phyloP scores from a whole-genome alignment of 2,329 filamentous ascomycete species.

The Pseudogymnoascus sp. region DNA sequence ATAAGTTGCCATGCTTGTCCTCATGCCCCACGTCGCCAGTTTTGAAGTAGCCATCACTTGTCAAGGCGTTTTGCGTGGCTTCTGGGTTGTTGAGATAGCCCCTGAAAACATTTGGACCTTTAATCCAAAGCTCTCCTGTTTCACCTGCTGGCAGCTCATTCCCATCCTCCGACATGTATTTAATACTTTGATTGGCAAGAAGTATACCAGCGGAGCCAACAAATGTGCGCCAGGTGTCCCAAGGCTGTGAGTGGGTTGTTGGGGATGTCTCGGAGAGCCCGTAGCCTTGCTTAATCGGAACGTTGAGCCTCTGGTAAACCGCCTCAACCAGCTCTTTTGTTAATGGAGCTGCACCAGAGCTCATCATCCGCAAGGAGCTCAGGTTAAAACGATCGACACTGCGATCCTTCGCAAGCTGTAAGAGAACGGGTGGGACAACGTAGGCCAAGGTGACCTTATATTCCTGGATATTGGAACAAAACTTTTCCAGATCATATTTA shows the following conservation, averaged over 20 bases:
- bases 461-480: conserved; percentile 65
- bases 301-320: conserved; percentile 59
- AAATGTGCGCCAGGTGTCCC: conserved; percentile 46
- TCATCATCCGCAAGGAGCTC: conserved; percentile 68
- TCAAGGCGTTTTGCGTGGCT: conserved; percentile 23
- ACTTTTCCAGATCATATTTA: conserved; percentile 69
- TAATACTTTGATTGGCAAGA: not conserved
- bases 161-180: not conserved
- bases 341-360: conserved; percentile 74
- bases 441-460: conserved; percentile 66
- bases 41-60: conserved; percentile 28
- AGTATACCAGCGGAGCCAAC: not conserved
- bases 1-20: conserved; percentile 31
- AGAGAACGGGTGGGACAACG: conserved; percentile 71
- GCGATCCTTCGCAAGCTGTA: conserved; percentile 69
- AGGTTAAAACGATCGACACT: conserved; percentile 70
- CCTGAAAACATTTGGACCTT: conserved; percentile 28
- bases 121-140: conserved; percentile 15
- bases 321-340: conserved; percentile 67
- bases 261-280: conserved; percentile 78
- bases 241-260: conserved; percentile 59
- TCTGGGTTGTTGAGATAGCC: conserved; percentile 29
- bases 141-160: not conserved
- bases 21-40: conserved; percentile 38
- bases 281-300: conserved; percentile 82